A percentile compares a stretch with the other conserved stretches of the same genome.
Evolutionary conservation across 768 basidiomycete species (phyloP).

Genomic region (Boletus tomentosulus): DNA sequence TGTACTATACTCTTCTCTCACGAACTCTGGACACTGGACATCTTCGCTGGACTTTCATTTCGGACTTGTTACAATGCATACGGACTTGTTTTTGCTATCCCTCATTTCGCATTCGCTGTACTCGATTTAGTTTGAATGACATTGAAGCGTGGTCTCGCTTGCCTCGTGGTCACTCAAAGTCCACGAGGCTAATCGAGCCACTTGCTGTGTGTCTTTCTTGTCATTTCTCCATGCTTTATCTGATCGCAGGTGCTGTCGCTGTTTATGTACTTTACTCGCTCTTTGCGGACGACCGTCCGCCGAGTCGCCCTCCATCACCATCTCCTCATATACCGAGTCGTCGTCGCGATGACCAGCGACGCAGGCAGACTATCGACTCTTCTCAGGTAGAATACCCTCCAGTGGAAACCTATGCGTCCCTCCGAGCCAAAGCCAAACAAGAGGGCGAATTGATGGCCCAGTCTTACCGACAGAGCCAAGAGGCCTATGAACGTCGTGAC

Average conservation of each 20-base stretch:
- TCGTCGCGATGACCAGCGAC: conserved; percentile 8
- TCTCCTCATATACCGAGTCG: not conserved
- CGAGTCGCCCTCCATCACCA: not conserved
- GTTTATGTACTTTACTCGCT: conserved; percentile 8
- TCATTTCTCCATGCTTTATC: conserved; percentile 13
- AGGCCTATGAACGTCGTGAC: conserved; percentile 69
- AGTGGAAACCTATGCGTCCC: conserved; percentile 44
- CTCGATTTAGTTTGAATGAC: not conserved
- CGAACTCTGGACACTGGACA: conserved; percentile 13
- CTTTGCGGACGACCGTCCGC: conserved; percentile 1
- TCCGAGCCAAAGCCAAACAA: conserved; percentile 70
- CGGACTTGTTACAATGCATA: not conserved
- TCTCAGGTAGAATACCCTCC: not conserved
- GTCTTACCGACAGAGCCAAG: conserved; percentile 61
- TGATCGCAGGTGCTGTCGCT: conserved; percentile 8
- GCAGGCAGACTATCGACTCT: too few relatives aligned
- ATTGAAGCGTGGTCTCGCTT: not conserved
- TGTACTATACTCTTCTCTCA: not conserved
- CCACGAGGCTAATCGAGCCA: too few relatives aligned
- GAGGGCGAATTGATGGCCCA: conserved; percentile 75
- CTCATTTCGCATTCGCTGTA: conserved; percentile 7
- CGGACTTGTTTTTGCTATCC: too few relatives aligned
- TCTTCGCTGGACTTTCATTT: too few relatives aligned
- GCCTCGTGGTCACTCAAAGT: too few relatives aligned
- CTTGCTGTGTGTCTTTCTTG: too few relatives aligned